Evolutionary conservation across 805 yeast genomes (phyloP).

Genomic region (Candida xyloterini): DNA sequence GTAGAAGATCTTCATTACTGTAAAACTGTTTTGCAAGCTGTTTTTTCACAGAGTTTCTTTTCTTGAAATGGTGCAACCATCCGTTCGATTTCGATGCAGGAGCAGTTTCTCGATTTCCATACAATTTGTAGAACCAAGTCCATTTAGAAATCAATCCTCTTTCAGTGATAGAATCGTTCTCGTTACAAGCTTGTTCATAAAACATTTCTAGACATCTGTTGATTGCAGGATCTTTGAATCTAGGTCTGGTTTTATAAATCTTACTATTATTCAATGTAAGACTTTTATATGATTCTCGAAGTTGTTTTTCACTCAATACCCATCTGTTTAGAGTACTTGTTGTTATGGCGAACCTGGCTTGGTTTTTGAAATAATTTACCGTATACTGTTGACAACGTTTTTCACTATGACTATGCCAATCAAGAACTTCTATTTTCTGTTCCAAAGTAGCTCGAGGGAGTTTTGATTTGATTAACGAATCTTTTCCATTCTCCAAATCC

Average conservation of each 20-base stretch:
- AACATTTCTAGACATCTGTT: slow-evolving; percentile 36
- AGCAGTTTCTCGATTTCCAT: slow-evolving; percentile 4
- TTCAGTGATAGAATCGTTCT: slow-evolving; percentile 29
- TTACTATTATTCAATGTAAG: slow-evolving; percentile 27
- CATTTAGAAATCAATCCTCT: slow-evolving; percentile 32
- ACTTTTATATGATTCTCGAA: slow-evolving; percentile 30
- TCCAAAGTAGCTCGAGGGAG: slow-evolving; percentile 37
- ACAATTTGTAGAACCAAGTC: slow-evolving; percentile 24
- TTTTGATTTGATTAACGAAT: neutral
- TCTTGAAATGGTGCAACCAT: slow-evolving; percentile 41
- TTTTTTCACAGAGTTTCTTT: slow-evolving; percentile 27
- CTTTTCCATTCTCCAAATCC: neutral
- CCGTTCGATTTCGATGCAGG: slow-evolving; percentile 35
- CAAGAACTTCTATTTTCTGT: slow-evolving; percentile 35
- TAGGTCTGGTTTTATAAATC: slow-evolving; percentile 33
- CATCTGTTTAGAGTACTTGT: slow-evolving; percentile 40
- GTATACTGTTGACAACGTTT: slow-evolving; percentile 36
- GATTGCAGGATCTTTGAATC: slow-evolving; percentile 32
- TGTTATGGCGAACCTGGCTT: slow-evolving; percentile 35
- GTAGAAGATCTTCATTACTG: slow-evolving; percentile 14
- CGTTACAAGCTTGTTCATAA: slow-evolving; percentile 37
- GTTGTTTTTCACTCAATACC: slow-evolving; percentile 33
- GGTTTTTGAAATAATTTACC: slow-evolving; percentile 31
- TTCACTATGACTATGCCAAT: slow-evolving; percentile 34
- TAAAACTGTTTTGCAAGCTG: slow-evolving; percentile 29